Evolutionary conservation across 2,329 filamentous ascomycete genomes (phyloP).

Genomic region (Clonostachys rosea): DNA sequence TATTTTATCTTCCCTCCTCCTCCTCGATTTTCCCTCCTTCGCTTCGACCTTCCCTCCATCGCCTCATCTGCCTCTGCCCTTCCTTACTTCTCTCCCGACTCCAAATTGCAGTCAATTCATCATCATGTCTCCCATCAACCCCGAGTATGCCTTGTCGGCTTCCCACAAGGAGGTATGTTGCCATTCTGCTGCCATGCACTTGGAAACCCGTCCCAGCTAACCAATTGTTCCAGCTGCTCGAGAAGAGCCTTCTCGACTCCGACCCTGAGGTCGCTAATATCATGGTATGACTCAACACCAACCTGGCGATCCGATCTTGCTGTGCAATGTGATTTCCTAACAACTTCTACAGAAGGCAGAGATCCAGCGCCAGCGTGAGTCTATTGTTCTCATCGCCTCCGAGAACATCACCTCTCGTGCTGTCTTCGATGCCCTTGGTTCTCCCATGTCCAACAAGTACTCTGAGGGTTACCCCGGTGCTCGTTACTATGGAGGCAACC

Average conservation of each 20-base stretch:
- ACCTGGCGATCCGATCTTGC: neutral
- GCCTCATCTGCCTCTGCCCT: slow-evolving; percentile 1
- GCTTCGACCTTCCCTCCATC: too few species aligned
- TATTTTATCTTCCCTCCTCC: slow-evolving; percentile 3
- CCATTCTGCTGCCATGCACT: too few species aligned
- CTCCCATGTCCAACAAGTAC: slow-evolving; percentile 98
- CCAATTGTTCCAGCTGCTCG: slow-evolving; percentile 68
- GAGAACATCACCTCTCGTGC: slow-evolving; percentile 99
- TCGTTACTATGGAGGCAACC: slow-evolving; percentile 98
- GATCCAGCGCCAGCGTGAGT: slow-evolving; percentile 95
- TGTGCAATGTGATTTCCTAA: slow-evolving; percentile 16
- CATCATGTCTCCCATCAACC: slow-evolving; percentile 32
- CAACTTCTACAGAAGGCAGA: slow-evolving; percentile 66
- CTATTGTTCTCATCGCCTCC: slow-evolving; percentile 96
- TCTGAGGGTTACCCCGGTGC: slow-evolving; percentile 97
- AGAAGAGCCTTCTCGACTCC: slow-evolving; percentile 86
- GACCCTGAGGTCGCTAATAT: slow-evolving; percentile 95
- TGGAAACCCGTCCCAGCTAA: too few species aligned
- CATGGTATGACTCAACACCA: slow-evolving; percentile 64
- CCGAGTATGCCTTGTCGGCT: slow-evolving; percentile 47
- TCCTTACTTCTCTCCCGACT: neutral
- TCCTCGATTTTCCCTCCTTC: neutral
- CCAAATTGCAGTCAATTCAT: slow-evolving; percentile 3
- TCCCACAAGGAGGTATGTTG: slow-evolving; percentile 48
- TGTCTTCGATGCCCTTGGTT: slow-evolving; percentile 95